Conservation (phyloP, 108 stramenopile species). For the Conticribra weissflogii region DNA sequence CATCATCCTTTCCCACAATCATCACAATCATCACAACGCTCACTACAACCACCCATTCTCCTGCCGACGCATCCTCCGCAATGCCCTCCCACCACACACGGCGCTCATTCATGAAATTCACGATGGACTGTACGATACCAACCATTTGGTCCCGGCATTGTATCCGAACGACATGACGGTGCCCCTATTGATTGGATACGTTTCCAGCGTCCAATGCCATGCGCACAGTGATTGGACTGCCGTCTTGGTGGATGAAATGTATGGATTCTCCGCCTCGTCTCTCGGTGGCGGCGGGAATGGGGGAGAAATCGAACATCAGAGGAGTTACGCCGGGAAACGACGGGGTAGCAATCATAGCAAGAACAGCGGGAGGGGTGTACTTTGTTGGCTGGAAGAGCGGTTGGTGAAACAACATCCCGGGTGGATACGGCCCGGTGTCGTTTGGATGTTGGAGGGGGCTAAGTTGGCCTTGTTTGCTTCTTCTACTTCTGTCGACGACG, state of each 20-base stretch:
- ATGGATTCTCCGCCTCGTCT: neutral
- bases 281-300: neutral
- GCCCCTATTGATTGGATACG: constrained; percentile 35
- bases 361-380: constrained; percentile 18
- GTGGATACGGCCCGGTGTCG: constrained; percentile 60
- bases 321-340: neutral
- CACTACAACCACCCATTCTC: too few relatives aligned
- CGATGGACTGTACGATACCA: constrained; percentile 27
- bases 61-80: constrained; percentile 11
- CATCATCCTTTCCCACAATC: neutral
- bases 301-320: neutral
- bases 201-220: constrained; percentile 40
- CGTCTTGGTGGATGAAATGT: constrained; percentile 38
- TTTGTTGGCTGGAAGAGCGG: constrained; percentile 46
- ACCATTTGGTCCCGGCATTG: neutral
- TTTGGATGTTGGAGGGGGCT: constrained; percentile 58
- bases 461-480: constrained; percentile 50
- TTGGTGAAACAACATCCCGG: constrained; percentile 38
- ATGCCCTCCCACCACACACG: constrained; percentile 7
- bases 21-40: neutral
- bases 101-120: constrained; percentile 35
- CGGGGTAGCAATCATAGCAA: too few relatives aligned
- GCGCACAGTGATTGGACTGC: constrained; percentile 49
- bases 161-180: constrained; percentile 16
- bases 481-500: constrained; percentile 15